phyloP scores from a whole-genome alignment of 306 rosid genomes.

The Calophaca sinica region DNA sequence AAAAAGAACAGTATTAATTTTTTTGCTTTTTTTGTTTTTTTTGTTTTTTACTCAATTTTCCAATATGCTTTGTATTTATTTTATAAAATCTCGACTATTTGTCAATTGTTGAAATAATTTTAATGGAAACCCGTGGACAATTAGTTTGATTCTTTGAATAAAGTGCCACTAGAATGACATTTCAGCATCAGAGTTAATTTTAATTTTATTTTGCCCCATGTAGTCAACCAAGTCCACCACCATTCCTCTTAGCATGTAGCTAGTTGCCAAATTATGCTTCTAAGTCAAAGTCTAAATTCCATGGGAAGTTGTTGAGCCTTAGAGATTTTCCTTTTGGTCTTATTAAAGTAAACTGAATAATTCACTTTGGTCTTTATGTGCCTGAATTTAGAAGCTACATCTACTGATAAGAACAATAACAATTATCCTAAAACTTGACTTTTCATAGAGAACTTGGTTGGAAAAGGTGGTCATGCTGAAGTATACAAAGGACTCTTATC shows the following conservation, averaged over 20 bases:
- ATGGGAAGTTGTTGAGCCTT: constrained; percentile 13
- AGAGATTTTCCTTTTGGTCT: constrained; percentile 6
- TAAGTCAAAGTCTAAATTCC: constrained; percentile 34
- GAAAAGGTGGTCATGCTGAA: constrained; percentile 96
- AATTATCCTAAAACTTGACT: neutral
- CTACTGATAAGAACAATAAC: neutral
- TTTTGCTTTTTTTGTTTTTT: neutral
- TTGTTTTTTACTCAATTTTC: neutral
- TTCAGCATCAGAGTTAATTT: constrained; percentile 10
- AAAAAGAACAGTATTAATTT: no score
- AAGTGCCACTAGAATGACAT: neutral
- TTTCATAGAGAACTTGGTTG: constrained; percentile 76
- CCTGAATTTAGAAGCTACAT: constrained; percentile 10
- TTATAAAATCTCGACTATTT: neutral
- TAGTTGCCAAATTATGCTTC: constrained; percentile 20
- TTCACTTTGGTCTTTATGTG: neutral
- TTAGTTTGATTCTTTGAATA: neutral
- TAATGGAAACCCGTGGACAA: neutral
- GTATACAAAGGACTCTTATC: constrained; percentile 76
- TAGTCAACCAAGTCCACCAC: neutral
- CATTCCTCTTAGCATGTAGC: constrained; percentile 7
- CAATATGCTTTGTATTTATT: neutral
- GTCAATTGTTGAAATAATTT: constrained; percentile 30
- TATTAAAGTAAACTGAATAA: constrained; percentile 3
- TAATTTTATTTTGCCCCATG: constrained; percentile 14